Conservation (phyloP, 305 asterid genomes). For the Withania somnifera region DNA sequence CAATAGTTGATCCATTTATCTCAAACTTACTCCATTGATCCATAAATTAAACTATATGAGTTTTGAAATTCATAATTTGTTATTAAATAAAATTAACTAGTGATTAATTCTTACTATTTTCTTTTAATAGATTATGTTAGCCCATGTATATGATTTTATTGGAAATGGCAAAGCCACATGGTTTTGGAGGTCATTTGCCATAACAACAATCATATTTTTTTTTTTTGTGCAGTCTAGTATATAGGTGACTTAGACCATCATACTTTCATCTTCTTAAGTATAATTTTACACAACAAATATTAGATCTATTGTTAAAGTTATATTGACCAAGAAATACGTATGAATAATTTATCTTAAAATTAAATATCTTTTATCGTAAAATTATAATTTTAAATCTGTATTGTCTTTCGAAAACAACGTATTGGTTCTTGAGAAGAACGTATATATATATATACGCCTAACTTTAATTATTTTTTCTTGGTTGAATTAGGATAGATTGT, state of each 20-base stretch:
- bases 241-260: not conserved
- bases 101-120: too few relatives aligned
- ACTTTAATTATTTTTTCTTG: too few relatives aligned
- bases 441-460: not conserved
- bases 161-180: slow-evolving; percentile 2
- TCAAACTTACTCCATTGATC: not conserved
- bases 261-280: not conserved
- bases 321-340: too few relatives aligned
- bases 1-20: not conserved
- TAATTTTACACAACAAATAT: not conserved
- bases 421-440: not conserved
- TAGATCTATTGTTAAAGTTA: not conserved
- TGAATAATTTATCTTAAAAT: too few relatives aligned
- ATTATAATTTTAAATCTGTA: too few relatives aligned
- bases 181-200: not conserved
- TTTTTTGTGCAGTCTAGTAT: not conserved
- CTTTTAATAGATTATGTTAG: not conserved
- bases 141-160: not conserved
- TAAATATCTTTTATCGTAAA: too few relatives aligned
- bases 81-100: not conserved
- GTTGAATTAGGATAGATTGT: too few relatives aligned
- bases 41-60: not conserved
- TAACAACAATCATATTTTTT: not conserved
- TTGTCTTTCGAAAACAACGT: too few relatives aligned
- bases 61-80: not conserved